Evolutionary conservation across 768 basidiomycete genomes (phyloP), one percentile per base, ranked within the genome.

Genomic region (Trametes villosa): DNA sequence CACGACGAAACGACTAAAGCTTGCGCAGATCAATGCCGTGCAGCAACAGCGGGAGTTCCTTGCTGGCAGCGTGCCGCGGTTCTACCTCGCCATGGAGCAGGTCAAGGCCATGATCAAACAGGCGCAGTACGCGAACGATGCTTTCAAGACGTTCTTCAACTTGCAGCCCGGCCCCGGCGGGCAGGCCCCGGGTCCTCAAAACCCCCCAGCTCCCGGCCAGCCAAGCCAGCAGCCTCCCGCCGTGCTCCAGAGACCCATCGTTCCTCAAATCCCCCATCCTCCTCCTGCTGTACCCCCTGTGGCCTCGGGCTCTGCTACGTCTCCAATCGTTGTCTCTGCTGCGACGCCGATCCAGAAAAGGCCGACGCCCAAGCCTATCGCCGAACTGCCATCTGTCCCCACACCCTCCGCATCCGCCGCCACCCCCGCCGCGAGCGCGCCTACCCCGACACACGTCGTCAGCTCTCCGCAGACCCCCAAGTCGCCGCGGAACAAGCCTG

Each of bases 381-480:
- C 55, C 13, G 66, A 66, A 4, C 30, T 26, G 4, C 36, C 58
- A 0, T 64, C 67, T 2, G 55, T 59, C 3, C 59, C 68, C 22
- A 68, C 70, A 1, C 65, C 68, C 12, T 64, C 69, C 9, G 65
- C 67, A 7, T 65, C 68, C 55, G 79, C 82, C 0, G 71, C 81
- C 0, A 88, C 87, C 5, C 86, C 87, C 11, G 79, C 78, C 11
- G 75, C 80, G 18, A 76, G 70, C 56, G 76, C 79, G 24, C 66
- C 73, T 6, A 79, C 79, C 18, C 78, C 79, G 15, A 72, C 71
- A 31, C 71, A 70, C 29, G 52, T 66, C 9, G 78, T 79, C 26
- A 78, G 82, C 33, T 89, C 88, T 11, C 89, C 89, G 1, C 83
- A 83, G 67, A 81, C 81, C 5, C 83, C 88, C 1, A 91, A 86